A percentile compares a stretch with the other conserved stretches of the same genome.
Evolutionary conservation across 805 yeast species (phyloP).

Genomic region (Lipomyces chichibuensis): DNA sequence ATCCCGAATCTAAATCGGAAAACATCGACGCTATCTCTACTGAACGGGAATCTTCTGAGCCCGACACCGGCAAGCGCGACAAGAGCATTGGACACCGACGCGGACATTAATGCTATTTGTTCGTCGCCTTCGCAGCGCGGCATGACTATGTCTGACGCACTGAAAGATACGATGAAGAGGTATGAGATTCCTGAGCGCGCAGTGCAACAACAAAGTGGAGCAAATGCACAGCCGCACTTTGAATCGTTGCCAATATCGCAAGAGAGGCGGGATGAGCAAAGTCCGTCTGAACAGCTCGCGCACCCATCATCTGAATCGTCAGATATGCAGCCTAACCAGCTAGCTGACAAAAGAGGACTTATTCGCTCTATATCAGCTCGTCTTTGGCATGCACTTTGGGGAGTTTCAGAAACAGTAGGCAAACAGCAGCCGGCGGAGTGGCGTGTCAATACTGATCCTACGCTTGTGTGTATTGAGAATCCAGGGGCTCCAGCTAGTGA

Average conservation of each 20-base stretch:
- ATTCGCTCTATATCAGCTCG: background rate
- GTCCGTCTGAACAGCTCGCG: background rate
- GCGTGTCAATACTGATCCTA: too few species aligned
- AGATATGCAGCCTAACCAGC: background rate
- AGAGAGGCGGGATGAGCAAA: background rate
- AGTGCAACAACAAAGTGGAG: background rate
- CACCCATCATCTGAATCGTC: background rate
- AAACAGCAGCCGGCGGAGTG: background rate
- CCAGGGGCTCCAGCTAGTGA: background rate
- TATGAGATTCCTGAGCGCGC: background rate
- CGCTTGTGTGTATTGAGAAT: background rate
- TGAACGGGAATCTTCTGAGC: slow-evolving; percentile 7
- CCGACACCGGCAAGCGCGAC: slow-evolving; percentile 12
- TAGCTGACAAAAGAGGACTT: background rate
- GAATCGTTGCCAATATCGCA: background rate
- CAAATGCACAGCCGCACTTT: background rate
- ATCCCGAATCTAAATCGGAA: slow-evolving; percentile 20
- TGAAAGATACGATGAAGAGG: background rate
- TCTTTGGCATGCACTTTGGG: slow-evolving; percentile 2
- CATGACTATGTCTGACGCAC: background rate
- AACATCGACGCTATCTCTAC: slow-evolving; percentile 19
- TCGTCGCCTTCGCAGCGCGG: slow-evolving; percentile 8
- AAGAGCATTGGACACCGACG: background rate
- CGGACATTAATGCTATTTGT: slow-evolving; percentile 3
- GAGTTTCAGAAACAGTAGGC: background rate